Conservation (phyloP, 2,329 filamentous ascomycete genomes). For the Tricladium varicosporioides region DNA sequence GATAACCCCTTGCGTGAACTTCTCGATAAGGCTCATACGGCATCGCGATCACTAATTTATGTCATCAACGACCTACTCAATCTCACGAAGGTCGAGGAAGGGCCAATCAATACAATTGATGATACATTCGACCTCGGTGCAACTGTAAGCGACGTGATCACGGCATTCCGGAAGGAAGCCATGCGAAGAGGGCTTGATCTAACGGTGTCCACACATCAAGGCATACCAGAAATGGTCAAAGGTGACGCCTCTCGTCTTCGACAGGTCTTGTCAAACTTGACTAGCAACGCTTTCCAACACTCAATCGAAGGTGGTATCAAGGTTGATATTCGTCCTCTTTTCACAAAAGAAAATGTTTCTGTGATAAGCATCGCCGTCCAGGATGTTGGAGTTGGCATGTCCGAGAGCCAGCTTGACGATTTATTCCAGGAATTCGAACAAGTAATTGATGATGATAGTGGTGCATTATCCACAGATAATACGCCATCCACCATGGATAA, state of each 20-base stretch:
- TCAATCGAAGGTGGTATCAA: conserved; percentile 20
- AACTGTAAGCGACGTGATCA: conserved; percentile 18
- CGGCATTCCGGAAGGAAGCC: conserved; percentile 21
- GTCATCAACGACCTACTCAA: conserved; percentile 24
- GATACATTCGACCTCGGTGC: conserved; percentile 19
- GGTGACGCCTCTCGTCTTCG: conserved; percentile 23
- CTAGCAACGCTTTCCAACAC: conserved; percentile 26
- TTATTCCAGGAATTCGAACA: conserved; percentile 27
- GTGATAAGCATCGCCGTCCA: conserved; percentile 21
- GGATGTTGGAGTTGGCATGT: conserved; percentile 26
- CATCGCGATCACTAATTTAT: conserved; percentile 22
- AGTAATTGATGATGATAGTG: conserved; percentile 20
- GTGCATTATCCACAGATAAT: conserved; percentile 4
- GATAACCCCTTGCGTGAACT: conserved; percentile 21
- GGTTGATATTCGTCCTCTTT: conserved; percentile 22
- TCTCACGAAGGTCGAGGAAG: conserved; percentile 23
- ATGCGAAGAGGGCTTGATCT: conserved; percentile 22
- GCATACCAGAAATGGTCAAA: conserved; percentile 22
- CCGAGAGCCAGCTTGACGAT: conserved; percentile 25
- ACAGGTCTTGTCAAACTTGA: conserved; percentile 24
- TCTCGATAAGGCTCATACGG: conserved; percentile 20
- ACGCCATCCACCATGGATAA: conserved; percentile 2
- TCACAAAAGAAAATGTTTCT: conserved; percentile 11
- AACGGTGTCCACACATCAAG: conserved; percentile 20
- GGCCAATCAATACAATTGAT: conserved; percentile 8